phyloP scores from a whole-genome alignment of 352 stramenopile species.

The Saprolegnia parasitica region DNA sequence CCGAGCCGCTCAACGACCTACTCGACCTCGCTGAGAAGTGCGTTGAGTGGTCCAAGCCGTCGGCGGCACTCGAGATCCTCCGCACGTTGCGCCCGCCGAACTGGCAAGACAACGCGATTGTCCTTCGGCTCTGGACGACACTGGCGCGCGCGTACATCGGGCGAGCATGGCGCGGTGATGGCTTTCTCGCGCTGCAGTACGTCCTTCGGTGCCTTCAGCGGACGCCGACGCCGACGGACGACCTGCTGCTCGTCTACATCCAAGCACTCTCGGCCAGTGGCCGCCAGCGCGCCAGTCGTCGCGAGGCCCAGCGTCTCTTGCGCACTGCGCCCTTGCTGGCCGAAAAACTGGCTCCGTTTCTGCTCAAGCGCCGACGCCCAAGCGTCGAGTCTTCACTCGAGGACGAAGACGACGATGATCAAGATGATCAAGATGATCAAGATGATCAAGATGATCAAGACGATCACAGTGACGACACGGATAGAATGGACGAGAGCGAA shows the following conservation, averaged over 20 bases:
- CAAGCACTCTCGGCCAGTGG: slow-evolving; percentile 43
- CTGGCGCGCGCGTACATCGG: slow-evolving; percentile 45
- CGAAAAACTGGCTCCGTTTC: slow-evolving; percentile 41
- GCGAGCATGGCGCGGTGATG: slow-evolving; percentile 59
- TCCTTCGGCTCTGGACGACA: slow-evolving; percentile 10
- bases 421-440: slow-evolving; percentile 29
- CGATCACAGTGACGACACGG: slow-evolving; percentile 17
- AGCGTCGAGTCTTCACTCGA: slow-evolving; percentile 35
- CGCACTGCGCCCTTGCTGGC: slow-evolving; percentile 42
- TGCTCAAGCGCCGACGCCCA: slow-evolving; percentile 25
- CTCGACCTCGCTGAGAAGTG: not conserved
- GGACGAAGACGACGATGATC: slow-evolving; percentile 19
- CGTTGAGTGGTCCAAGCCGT: no score
- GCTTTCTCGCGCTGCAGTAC: slow-evolving; percentile 53
- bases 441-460: slow-evolving; percentile 29
- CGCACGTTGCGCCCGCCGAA: not conserved
- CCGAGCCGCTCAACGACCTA: not conserved
- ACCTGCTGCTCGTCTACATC: slow-evolving; percentile 50
- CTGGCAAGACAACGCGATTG: slow-evolving; percentile 32
- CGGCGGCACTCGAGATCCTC: no score
- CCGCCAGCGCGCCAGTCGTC: slow-evolving; percentile 25
- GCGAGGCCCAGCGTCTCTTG: slow-evolving; percentile 43
- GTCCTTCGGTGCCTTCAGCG: slow-evolving; percentile 43
- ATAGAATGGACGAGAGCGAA: not conserved
- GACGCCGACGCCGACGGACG: not conserved